Evolutionary conservation across 1,284 basidiomycete genomes (phyloP), one percentile per base, ranked within the genome.

Genomic region (Puccinia coronata): DNA sequence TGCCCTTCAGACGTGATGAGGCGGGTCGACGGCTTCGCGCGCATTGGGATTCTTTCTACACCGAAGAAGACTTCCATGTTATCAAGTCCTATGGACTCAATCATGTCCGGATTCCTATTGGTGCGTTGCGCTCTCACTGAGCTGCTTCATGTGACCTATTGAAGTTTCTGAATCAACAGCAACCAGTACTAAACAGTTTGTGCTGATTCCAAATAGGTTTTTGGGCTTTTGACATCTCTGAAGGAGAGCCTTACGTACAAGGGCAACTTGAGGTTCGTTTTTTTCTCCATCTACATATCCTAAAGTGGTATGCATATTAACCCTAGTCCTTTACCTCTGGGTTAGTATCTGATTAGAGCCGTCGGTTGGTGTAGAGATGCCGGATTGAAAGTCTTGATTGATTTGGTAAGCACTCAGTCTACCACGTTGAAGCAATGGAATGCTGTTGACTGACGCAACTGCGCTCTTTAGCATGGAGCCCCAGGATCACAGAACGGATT

Each of bases 31-130:
- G 76, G 43, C 43, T 94, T 28, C 87, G 88, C 83, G 87, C 88
- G 57, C 94, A 95, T 85, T 94, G 93, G 92, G 87, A 92, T 82
- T 91, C 91, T 3, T 95, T 90, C 89, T 92, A 95, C 83, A 93
- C 92, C 5, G 91, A 94, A 85, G 84, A 87, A 34, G 93, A 95
- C 86, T 91, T 95, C 84, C 86, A 86, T 55, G 89, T 88, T 76
- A 94, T 94, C 78, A 90, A 91, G 72, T 90, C 89, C 73, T 92
- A 92, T 23, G 92, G 92, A 12, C 87, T 94, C 75, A 94, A 94
- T 85, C 93, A 94, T 86, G 92, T 95, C 82, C 90, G 95, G 53
- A 87, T 97, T 55, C 95, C 95, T 2, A 92, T 97, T 82, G 93
- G 93, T 31, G 94, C 92, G 67, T 70, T 16, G 86, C n/a, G 14